Evolutionary conservation across 2,329 filamentous ascomycete species (phyloP).

Genomic region (Alternaria brassicae): DNA sequence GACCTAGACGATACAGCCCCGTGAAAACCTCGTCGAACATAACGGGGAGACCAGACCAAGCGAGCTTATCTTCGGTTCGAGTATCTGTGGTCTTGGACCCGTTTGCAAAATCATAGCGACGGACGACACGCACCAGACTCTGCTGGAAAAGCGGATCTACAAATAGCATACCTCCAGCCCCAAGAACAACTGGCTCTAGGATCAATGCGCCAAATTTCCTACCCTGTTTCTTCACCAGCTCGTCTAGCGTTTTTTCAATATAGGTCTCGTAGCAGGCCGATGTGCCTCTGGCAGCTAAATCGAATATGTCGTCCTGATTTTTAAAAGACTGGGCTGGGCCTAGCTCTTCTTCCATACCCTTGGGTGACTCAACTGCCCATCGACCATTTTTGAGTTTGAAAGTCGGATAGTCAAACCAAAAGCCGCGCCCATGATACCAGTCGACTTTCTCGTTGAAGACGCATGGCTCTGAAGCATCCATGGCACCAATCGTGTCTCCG

Average conservation of each 20-base stretch:
- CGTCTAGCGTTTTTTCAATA: constrained; percentile 63
- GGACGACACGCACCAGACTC: constrained; percentile 71
- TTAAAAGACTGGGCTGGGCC: constrained; percentile 51
- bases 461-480: constrained; percentile 82
- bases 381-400: constrained; percentile 70
- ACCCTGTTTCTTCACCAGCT: constrained; percentile 62
- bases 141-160: constrained; percentile 85
- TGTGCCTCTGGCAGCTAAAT: constrained; percentile 50
- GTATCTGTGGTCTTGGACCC: background rate
- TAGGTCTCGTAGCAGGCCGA: constrained; percentile 63
- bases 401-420: constrained; percentile 81
- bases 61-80: constrained; percentile 9
- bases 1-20: constrained; percentile 80
- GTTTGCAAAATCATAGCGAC: constrained; percentile 64
- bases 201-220: constrained; percentile 78
- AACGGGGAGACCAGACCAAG: constrained; percentile 78
- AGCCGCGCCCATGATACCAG: constrained; percentile 80
- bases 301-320: constrained; percentile 45
- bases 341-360: constrained; percentile 56
- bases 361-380: constrained; percentile 70
- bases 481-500: constrained; percentile 85
- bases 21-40: constrained; percentile 91
- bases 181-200: constrained; percentile 80
- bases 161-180: constrained; percentile 84
- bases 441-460: constrained; percentile 83